Percentiles rank a stretch among this genome's conserved stretches.
Evolutionary conservation across 441 rosid genomes (phyloP).

Genomic region (Gossypium davidsonii): DNA sequence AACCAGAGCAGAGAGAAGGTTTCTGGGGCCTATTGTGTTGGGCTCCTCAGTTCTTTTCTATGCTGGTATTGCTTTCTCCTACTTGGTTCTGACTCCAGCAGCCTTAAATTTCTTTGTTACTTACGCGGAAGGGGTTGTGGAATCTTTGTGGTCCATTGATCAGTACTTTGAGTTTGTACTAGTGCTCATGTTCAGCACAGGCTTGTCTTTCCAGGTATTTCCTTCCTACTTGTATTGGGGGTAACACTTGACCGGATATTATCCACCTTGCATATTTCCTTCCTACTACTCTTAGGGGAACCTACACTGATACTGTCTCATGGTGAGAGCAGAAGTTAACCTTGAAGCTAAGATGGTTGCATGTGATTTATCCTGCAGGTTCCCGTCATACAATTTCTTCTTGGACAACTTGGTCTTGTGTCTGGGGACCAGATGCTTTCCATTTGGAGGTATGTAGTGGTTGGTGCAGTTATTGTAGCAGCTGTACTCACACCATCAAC

Average conservation of each 20-base stretch:
- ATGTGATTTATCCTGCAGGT: conserved; percentile 42
- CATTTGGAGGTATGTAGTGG: conserved; percentile 91
- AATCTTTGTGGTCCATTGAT: conserved; percentile 91
- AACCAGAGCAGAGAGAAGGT: conserved; percentile 79
- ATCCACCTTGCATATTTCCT: not conserved
- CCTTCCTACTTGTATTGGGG: not conserved
- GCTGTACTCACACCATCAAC: conserved; percentile 94
- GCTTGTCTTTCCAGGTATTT: conserved; percentile 87
- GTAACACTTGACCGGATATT: not conserved
- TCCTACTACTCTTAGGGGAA: not conserved
- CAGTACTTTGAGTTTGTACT: conserved; percentile 95
- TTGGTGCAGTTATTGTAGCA: conserved; percentile 86
- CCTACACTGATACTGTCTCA: not conserved
- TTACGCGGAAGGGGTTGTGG: conserved; percentile 32
- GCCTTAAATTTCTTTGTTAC: conserved; percentile 89
- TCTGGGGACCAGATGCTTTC: conserved; percentile 93
- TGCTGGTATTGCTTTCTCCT: conserved; percentile 77
- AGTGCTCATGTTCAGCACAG: conserved; percentile 98
- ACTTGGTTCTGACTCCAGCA: conserved; percentile 76
- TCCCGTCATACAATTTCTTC: conserved; percentile 87
- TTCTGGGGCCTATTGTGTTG: conserved; percentile 82
- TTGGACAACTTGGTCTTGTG: conserved; percentile 84
- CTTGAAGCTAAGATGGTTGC: not conserved
- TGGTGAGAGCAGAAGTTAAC: not conserved
- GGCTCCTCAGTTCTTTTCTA: conserved; percentile 89